Base-by-base conservation (phyloP, 2,329 filamentous ascomycete species). In the Pseudocercospora crystallina region DNA sequence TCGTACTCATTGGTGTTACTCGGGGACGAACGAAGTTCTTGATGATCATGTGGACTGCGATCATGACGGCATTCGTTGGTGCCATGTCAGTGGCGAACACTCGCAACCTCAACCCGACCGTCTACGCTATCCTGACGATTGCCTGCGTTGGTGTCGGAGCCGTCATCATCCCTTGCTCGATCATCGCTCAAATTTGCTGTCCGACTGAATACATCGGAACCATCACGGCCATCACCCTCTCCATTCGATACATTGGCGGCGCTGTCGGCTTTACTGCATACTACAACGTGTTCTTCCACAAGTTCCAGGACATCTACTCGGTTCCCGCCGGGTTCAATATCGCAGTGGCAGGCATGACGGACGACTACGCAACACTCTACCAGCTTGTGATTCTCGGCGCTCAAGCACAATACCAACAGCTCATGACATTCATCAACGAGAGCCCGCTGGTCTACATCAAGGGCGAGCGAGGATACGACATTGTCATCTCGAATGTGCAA, bases 161-260 rank as follows among this genome's bases (percentile, higher is more conserved):
- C 1, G 83, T 87, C 48, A 80, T 87, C 34, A 80, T 88, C 8
- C 85, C 84, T 0, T 80, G 80, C 5, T 83, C 80, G 1, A 84
- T 87, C 58, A 84, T 87, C 51, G 61, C 82, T 5, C 83, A 82
- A 14, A 85, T 87, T 57, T 81, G 86, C 56, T 86, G 82, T 54
- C 84, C 84, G 0, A 80, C 83, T 60, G 83, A 87, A 49, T 74
- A 87, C 9, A 87, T 89, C 56, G 85, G 82, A 5, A 87, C 84
- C 5, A 77, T 86, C 45, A 81, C 84, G 1, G 83, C 85, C 7
- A 74, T 88, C 26, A 87, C 84, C 0, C 78, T 88, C 42, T 79
- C 82, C 15, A 81, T 87, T 59, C 83, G 85, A 39, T 82, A 86
- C 56, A 76, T 87, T 35, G 84, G 85, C 40, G 84, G 84, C 32